Percentiles rank a stretch among this genome's conserved stretches.
These are phyloP conservation scores for Claviceps cyperi DNA, from an alignment of 2,329 filamentous ascomycete species.

Conservation along the genomic window DNA sequence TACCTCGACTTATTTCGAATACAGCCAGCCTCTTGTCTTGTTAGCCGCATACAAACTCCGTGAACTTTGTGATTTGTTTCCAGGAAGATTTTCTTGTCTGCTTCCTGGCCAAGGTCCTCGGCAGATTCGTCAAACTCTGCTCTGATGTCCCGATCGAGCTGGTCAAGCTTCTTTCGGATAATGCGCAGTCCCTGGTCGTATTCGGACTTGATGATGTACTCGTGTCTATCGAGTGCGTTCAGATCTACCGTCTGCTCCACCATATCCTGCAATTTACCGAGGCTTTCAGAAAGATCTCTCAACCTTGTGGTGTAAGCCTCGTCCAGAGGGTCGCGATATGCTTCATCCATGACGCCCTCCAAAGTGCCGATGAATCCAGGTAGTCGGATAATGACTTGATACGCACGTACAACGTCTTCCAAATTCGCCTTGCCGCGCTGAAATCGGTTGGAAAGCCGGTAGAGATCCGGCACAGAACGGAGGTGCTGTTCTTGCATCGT, in stretches of 20 bases:
- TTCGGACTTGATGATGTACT: constrained; percentile 97
- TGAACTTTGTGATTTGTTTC: constrained; percentile 84
- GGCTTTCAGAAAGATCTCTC: constrained; percentile 57
- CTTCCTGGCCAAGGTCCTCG: constrained; percentile 72
- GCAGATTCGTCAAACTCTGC: constrained; percentile 65
- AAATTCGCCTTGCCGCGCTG: constrained; percentile 81
- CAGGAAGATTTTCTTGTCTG: constrained; percentile 96
- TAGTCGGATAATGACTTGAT: constrained; percentile 84
- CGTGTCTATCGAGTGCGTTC: constrained; percentile 87
- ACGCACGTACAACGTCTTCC: constrained; percentile 89
- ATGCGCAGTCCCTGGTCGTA: constrained; percentile 80
- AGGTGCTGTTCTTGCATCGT: constrained; percentile 96
- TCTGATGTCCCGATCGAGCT: constrained; percentile 68
- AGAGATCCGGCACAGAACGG: constrained; percentile 83
- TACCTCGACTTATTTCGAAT: constrained; percentile 87
- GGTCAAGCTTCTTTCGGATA: constrained; percentile 86
- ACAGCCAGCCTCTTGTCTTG: constrained; percentile 76
- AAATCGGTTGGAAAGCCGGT: constrained; percentile 85
- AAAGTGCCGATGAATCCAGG: constrained; percentile 82
- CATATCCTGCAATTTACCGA: constrained; percentile 88
- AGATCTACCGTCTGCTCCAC: constrained; percentile 96
- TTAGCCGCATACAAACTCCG: constrained; percentile 92
- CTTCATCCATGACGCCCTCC: constrained; percentile 89
- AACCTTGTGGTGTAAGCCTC: constrained; percentile 77
- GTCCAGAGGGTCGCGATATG: constrained; percentile 77